Evolutionary conservation across 1,284 basidiomycete species (phyloP).

Genomic region (Entoloma clypeatum): DNA sequence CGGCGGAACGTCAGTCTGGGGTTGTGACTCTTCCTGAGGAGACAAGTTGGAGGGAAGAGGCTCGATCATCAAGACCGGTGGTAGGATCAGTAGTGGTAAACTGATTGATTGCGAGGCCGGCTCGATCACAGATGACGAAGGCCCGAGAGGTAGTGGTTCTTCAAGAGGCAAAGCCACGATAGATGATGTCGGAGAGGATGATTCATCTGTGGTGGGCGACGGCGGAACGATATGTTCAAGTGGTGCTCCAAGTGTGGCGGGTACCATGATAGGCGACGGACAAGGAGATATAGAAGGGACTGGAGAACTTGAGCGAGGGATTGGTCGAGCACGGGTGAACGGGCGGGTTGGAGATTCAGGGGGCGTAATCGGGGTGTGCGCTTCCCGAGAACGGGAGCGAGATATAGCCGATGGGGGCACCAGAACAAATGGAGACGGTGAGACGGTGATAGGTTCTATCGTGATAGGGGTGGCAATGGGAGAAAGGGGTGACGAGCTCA

Average conservation of each 20-base stretch:
- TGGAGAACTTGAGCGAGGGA: slow-evolving; percentile 3
- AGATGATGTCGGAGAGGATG: not conserved
- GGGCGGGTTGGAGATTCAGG: slow-evolving; percentile 33
- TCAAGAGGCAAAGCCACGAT: not conserved
- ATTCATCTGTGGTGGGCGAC: not conserved
- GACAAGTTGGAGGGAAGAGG: not conserved
- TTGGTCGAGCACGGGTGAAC: slow-evolving; percentile 9
- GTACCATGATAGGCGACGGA: not conserved
- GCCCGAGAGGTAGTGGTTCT: not conserved
- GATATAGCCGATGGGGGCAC: slow-evolving; percentile 1
- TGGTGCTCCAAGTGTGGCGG: not conserved
- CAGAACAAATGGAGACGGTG: slow-evolving; percentile 11
- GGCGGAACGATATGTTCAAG: not conserved
- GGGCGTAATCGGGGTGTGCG: slow-evolving; percentile 35
- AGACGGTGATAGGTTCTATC: slow-evolving; percentile 18
- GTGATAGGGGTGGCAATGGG: slow-evolving; percentile 18
- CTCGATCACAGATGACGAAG: not conserved
- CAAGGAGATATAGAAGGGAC: not conserved
- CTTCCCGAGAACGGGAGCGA: slow-evolving; percentile 11
- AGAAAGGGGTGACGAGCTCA: slow-evolving; percentile 16
- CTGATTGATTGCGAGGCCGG: not conserved
- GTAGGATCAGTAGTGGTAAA: not conserved
- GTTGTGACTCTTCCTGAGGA: too few species aligned
- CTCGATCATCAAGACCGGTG: not conserved
- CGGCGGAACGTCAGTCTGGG: too few species aligned